Evolutionary conservation across 2,329 filamentous ascomycete species (phyloP), one percentile per base, ranked within the genome.

Genomic region (Hymenotorrendiella dingleyae): DNA sequence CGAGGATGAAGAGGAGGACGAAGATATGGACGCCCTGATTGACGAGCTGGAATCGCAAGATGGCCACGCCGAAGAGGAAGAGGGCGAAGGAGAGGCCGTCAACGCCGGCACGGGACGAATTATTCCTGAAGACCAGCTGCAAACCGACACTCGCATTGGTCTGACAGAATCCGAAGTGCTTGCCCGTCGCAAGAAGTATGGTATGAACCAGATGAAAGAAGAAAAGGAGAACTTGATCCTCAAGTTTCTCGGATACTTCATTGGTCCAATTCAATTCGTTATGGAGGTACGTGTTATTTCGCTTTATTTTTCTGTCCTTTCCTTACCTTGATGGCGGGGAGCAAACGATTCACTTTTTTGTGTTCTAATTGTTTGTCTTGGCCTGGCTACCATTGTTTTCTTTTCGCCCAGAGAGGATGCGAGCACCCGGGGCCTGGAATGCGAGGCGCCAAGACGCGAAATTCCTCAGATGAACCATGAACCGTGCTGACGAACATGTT

Each of bases 261-360:
- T 93, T 43, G 89, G 89, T 54, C 89, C 89, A 19, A 91, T 94
- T 54, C 88, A 94, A 64, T 91, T 91, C 67, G 88, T 94, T 63
- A 94, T 94, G 88, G 86, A 91, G 80, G 84, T 83, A 64, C 62
- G 78, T 66, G 41, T 48, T 27, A 36, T 46, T 42, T 37, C 35
- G 42, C 36, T 43, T 45, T 23, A 40, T 43, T 46, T 49, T 47
- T 39, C 43, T 41, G n/a, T 28, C 23, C 14, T 19, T 12, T 32
- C 37, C 24, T 37, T 17, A 17, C n/a, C n/a, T n/a, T n/a, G n/a
- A n/a, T n/a, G n/a, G n/a, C n/a, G n/a, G n/a, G n/a, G n/a, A n/a
- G n/a, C n/a, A n/a, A 43, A 17, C 11, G 20, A 14, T 33, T 32
- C 19, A 11, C 16, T 39, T 33, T 40, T 27, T 22, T 40, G 19